Evolutionary conservation across 176 grass and related monocot species (phyloP).

Genomic region (Raddia distichophylla): DNA sequence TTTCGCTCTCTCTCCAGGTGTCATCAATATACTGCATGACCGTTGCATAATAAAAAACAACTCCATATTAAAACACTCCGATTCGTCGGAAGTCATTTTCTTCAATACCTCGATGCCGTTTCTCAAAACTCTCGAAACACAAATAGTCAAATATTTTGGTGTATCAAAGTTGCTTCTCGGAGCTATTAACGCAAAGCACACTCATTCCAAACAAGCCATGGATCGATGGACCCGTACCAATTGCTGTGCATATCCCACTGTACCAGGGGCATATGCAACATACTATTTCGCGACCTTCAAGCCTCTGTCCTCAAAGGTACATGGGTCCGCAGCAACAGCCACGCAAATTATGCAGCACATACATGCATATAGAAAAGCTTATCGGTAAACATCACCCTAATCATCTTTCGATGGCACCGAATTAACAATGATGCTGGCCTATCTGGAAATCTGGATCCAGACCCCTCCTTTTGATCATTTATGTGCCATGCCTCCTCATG

Average conservation of each 20-base stretch:
- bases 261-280: constrained; percentile 18
- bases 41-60: too few relatives aligned
- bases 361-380: constrained; percentile 29
- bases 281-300: constrained; percentile 33
- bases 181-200: too few relatives aligned
- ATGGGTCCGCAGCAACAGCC: constrained; percentile 39
- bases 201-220: not conserved
- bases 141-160: too few relatives aligned
- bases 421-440: constrained; percentile 58
- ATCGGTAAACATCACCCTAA: constrained; percentile 51
- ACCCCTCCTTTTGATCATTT: constrained; percentile 55
- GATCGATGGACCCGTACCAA: not conserved
- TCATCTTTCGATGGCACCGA: constrained; percentile 51
- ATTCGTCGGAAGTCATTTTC: too few relatives aligned
- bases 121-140: too few relatives aligned
- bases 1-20: too few relatives aligned
- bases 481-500: constrained; percentile 44
- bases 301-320: constrained; percentile 38
- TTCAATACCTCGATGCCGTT: too few relatives aligned
- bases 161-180: too few relatives aligned
- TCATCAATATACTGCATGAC: too few relatives aligned
- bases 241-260: not conserved
- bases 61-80: too few relatives aligned
- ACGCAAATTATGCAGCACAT: constrained; percentile 35
- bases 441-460: constrained; percentile 64